Base-by-base conservation (phyloP, 2,329 filamentous ascomycete species). In the Tricladium varicosporioides region DNA sequence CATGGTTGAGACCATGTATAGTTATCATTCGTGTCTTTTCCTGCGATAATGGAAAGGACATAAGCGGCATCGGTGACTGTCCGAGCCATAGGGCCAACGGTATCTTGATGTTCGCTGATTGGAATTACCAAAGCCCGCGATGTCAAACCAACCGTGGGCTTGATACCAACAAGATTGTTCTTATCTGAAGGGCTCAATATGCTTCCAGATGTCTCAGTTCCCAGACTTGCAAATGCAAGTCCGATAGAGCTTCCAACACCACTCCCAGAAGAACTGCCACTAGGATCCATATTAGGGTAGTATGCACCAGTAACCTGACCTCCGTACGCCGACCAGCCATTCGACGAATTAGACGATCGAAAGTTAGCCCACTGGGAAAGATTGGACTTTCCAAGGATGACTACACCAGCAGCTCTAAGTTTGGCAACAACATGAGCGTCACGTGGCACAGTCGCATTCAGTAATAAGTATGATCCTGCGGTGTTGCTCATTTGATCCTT, bases 151-250 rank as follows among this genome's bases (percentile, higher is more conserved):
- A 88, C 82, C 0, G 84, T 86, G 1, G 86, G 84, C 67, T 86
- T 87, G 68, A 90, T 84, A 1, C 84, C 86, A 0, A 88, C 85
- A 1, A 88, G 68, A 56, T 86, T 86, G 72, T 82, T 87, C 5
- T 60, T 51, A 45, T 70, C 65, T 0, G 74, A 67, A 0, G 87
- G 87, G 9, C 75, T 76, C 3, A 88, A 67, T 53, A 90, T 87
- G 15, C 81, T 86, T 2, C 86, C 86, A 58, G 77, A 77, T 0
- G 86, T 89, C 69, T 86, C 86, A 0, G 85, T 82, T 5, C 86
- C 86, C 2, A 89, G 67, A 5, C 80, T 66, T 7, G 80, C 84
- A 51, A 81, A 72, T 0, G 83, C 81, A 1, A 89, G 75, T 0
- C 84, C 85, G 18, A 88, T 71, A 27, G 79, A 81, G 27, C 76